Evolutionary conservation across 257 asterid species (phyloP).

Genomic region (Plantago major): DNA sequence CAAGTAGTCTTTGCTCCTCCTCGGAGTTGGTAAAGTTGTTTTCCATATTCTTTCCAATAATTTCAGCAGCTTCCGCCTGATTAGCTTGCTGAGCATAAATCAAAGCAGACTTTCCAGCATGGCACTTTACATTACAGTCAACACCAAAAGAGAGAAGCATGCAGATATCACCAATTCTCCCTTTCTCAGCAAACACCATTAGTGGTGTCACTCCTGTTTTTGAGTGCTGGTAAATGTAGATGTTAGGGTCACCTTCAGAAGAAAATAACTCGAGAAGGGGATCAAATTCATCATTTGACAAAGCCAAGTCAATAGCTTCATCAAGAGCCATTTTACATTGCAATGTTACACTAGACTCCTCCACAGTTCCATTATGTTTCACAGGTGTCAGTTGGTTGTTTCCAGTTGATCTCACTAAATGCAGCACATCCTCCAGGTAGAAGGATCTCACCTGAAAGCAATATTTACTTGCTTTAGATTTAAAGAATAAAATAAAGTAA

Average conservation of each 20-base stretch:
- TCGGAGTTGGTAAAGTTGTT: slow-evolving; percentile 35
- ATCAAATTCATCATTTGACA: slow-evolving; percentile 59
- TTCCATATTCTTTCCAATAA: slow-evolving; percentile 55
- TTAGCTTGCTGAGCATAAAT: slow-evolving; percentile 60
- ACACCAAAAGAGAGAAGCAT: slow-evolving; percentile 85
- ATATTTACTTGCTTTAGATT: slow-evolving; percentile 13
- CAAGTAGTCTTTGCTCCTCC: slow-evolving; percentile 57
- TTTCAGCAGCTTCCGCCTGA: slow-evolving; percentile 59
- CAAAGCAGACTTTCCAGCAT: slow-evolving; percentile 62
- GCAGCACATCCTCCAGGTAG: slow-evolving; percentile 82
- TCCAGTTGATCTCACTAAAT: slow-evolving; percentile 44
- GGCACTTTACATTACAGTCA: slow-evolving; percentile 48
- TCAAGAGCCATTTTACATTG: slow-evolving; percentile 64
- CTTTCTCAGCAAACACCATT: slow-evolving; percentile 84
- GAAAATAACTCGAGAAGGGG: slow-evolving; percentile 67
- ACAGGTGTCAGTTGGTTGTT: slow-evolving; percentile 25
- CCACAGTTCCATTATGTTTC: slow-evolving; percentile 25
- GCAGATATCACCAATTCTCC: slow-evolving; percentile 71
- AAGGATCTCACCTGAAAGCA: slow-evolving; percentile 58
- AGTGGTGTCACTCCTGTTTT: slow-evolving; percentile 73
- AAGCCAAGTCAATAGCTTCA: slow-evolving; percentile 75
- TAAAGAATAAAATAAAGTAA: background rate
- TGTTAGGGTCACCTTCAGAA: slow-evolving; percentile 47
- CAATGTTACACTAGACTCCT: slow-evolving; percentile 42
- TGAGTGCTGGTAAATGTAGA: slow-evolving; percentile 68